Percentiles rank a stretch among this genome's conserved stretches.
phyloP scores from a whole-genome alignment of 2,329 filamentous ascomycete genomes.

The Microsporum canis region DNA sequence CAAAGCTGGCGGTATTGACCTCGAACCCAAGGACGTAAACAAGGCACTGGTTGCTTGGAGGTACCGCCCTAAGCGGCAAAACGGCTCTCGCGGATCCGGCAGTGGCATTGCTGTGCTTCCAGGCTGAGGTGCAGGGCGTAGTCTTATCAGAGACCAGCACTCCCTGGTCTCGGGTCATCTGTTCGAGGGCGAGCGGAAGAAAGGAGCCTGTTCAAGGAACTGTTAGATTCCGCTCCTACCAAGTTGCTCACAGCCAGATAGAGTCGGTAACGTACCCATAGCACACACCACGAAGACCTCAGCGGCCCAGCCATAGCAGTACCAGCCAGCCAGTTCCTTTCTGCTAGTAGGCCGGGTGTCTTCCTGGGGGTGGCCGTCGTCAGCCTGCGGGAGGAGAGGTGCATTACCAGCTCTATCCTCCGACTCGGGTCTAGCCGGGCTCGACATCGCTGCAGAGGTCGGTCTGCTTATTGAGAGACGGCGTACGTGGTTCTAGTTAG shows the following conservation, averaged over 20 bases:
- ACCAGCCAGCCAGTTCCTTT: slow-evolving; percentile 88
- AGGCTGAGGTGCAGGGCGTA: slow-evolving; percentile 60
- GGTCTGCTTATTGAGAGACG: background rate
- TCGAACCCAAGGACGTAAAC: slow-evolving; percentile 70
- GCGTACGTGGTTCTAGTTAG: background rate
- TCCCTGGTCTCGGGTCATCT: slow-evolving; percentile 82
- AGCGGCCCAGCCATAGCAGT: slow-evolving; percentile 89
- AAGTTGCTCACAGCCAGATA: background rate
- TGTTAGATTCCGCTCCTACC: background rate
- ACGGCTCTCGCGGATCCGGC: slow-evolving; percentile 9
- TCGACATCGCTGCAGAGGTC: background rate
- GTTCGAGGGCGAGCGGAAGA: slow-evolving; percentile 89
- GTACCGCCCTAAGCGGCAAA: slow-evolving; percentile 10
- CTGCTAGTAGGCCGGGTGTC: slow-evolving; percentile 78
- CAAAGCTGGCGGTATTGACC: slow-evolving; percentile 53
- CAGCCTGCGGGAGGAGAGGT: background rate
- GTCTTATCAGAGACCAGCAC: slow-evolving; percentile 67
- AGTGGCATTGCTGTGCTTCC: slow-evolving; percentile 31
- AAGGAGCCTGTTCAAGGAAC: slow-evolving; percentile 58
- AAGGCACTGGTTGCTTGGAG: slow-evolving; percentile 57
- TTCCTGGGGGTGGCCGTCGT: slow-evolving; percentile 36
- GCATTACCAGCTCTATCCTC: background rate
- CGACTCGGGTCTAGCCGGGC: background rate
- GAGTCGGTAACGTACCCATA: slow-evolving; percentile 41
- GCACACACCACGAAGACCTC: slow-evolving; percentile 94